phyloP scores from a whole-genome alignment of 306 rosid species.

The Cicer bijugum region DNA sequence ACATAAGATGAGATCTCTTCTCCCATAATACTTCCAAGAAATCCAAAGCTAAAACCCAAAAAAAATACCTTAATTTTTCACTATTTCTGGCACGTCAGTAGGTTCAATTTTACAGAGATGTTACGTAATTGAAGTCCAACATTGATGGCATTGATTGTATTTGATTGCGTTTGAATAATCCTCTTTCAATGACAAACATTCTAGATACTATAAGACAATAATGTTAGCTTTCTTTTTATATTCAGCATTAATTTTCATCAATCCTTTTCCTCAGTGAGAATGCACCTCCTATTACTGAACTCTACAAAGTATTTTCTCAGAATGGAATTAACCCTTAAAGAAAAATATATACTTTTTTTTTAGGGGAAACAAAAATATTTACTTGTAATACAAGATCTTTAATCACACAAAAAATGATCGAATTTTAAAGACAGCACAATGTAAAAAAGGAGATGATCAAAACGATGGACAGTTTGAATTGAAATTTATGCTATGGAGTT shows the following conservation, averaged over 20 bases:
- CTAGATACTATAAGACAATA: not conserved
- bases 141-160: not conserved
- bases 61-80: not conserved
- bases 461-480: conserved; percentile 1
- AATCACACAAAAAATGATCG: conserved; percentile 14
- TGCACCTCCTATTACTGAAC: conserved; percentile 17
- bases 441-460: conserved; percentile 11
- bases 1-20: conserved; percentile 1
- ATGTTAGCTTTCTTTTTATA: conserved; percentile 9
- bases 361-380: no score
- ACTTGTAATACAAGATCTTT: not conserved
- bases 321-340: not conserved
- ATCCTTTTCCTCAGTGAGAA: conserved; percentile 14
- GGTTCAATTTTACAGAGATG: conserved; percentile 6
- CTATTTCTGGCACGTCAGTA: not conserved
- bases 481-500: conserved; percentile 5
- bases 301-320: not conserved
- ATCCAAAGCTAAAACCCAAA: conserved; percentile 20
- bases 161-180: conserved; percentile 2
- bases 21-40: not conserved
- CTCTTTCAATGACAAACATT: conserved; percentile 2
- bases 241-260: not conserved
- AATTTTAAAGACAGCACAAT: conserved; percentile 2
- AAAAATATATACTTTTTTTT: no score
- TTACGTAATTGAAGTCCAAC: conserved; percentile 10